Conservation (phyloP, 2,329 filamentous ascomycete genomes). For the Botrytis medusae region DNA sequence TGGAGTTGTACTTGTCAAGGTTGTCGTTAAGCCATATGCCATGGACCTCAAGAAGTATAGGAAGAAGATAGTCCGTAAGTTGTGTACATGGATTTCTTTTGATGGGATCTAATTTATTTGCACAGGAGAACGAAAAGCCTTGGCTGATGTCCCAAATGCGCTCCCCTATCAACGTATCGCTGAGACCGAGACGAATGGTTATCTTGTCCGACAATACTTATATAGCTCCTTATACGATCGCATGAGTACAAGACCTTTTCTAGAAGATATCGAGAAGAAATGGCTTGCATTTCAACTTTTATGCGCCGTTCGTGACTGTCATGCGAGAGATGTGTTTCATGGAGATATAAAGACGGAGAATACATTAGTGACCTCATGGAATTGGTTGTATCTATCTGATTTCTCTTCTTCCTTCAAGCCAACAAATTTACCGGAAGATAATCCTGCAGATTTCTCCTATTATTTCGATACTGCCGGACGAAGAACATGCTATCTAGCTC, state of each 20-base stretch:
- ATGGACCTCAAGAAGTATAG: conserved; percentile 80
- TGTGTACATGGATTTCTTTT: neutral
- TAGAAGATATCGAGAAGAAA: conserved; percentile 98
- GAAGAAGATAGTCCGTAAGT: conserved; percentile 70
- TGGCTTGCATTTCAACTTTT: conserved; percentile 96
- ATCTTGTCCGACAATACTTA: conserved; percentile 90
- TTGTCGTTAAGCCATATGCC: conserved; percentile 88
- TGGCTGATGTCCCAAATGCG: conserved; percentile 86
- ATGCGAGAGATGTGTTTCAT: conserved; percentile 85
- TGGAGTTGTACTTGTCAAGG: conserved; percentile 90
- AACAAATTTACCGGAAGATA: conserved; percentile 89
- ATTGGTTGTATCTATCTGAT: conserved; percentile 97
- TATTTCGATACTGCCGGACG: conserved; percentile 94
- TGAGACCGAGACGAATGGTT: conserved; percentile 88
- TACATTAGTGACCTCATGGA: conserved; percentile 95
- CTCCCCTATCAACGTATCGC: conserved; percentile 86
- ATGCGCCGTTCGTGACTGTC: conserved; percentile 88
- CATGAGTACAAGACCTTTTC: conserved; percentile 90
- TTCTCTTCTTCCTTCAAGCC: conserved; percentile 97
- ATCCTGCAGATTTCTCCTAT: conserved; percentile 95
- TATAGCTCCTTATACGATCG: conserved; percentile 97
- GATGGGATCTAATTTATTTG: conserved; percentile 24
- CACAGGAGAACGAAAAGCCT: conserved; percentile 74
- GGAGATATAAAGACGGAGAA: conserved; percentile 99
- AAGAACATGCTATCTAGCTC: conserved; percentile 91